phyloP scores from a whole-genome alignment of 2,329 filamentous ascomycete species.

The Diaporthe sp. region DNA sequence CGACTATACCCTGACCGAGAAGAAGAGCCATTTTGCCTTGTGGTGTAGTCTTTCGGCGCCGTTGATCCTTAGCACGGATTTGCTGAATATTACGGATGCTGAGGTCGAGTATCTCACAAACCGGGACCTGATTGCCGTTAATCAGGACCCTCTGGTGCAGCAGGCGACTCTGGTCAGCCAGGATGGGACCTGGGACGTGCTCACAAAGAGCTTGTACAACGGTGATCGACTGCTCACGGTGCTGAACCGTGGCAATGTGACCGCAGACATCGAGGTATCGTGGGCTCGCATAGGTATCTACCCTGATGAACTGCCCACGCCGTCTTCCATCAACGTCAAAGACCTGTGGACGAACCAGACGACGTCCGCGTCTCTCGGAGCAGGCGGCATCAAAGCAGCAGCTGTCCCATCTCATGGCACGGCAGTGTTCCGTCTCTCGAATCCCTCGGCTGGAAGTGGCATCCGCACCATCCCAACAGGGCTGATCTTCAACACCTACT shows the following conservation, averaged over 20 bases:
- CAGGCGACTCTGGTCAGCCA: slow-evolving; percentile 62
- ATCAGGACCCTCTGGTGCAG: slow-evolving; percentile 57
- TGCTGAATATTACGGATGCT: slow-evolving; percentile 50
- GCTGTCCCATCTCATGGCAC: slow-evolving; percentile 54
- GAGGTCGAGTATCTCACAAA: slow-evolving; percentile 55
- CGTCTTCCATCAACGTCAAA: slow-evolving; percentile 49
- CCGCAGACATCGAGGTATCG: slow-evolving; percentile 48
- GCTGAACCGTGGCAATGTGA: slow-evolving; percentile 55
- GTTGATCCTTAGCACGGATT: slow-evolving; percentile 53
- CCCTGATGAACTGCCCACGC: slow-evolving; percentile 43
- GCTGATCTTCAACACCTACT: slow-evolving; percentile 62
- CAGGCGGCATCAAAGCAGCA: slow-evolving; percentile 44
- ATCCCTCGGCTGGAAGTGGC: slow-evolving; percentile 42
- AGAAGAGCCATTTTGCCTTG: slow-evolving; percentile 52
- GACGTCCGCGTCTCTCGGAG: slow-evolving; percentile 41
- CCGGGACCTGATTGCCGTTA: slow-evolving; percentile 54
- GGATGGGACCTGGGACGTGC: slow-evolving; percentile 56
- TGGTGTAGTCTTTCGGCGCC: slow-evolving; percentile 53
- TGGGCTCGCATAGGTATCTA: slow-evolving; percentile 53
- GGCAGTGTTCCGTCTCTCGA: slow-evolving; percentile 56
- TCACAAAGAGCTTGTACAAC: slow-evolving; percentile 60
- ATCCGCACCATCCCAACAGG: slow-evolving; percentile 56
- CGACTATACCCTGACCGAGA: slow-evolving; percentile 50
- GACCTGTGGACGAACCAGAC: slow-evolving; percentile 58
- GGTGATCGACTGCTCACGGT: slow-evolving; percentile 61